Conservation (phyloP, 345 rosid genomes). For the Rhizophora mangle region DNA sequence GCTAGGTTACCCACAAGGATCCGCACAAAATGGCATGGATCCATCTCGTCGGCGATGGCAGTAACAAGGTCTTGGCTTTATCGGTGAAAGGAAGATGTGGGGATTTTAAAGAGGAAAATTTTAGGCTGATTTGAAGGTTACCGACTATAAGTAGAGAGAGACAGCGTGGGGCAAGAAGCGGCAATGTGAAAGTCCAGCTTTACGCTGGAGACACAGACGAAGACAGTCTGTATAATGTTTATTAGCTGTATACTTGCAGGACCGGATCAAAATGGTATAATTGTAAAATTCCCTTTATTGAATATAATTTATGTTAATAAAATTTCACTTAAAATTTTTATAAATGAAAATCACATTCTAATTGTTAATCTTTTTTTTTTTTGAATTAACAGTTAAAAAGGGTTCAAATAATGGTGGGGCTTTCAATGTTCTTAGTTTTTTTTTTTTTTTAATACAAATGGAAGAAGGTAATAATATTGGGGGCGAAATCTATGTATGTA, state of each 20-base stretch:
- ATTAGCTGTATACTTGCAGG: conserved; percentile 35
- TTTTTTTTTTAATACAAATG: no score
- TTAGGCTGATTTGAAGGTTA: neutral
- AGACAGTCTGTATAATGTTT: conserved; percentile 60
- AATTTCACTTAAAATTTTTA: no score
- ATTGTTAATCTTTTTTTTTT: no score
- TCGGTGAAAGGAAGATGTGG: no score
- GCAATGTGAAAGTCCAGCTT: neutral
- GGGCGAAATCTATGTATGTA: no score
- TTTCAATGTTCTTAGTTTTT: no score
- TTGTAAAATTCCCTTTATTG: neutral
- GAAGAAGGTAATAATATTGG: no score
- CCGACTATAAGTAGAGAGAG: neutral
- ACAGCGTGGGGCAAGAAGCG: neutral
- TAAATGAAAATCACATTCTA: neutral
- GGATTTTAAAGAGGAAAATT: neutral
- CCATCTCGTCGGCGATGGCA: conserved; percentile 40
- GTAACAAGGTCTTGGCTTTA: neutral
- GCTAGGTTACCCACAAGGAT: conserved; percentile 75
- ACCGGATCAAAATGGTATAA: neutral
- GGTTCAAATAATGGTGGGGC: no score
- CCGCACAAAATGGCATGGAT: conserved; percentile 93
- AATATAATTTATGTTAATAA: no score
- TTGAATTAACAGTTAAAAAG: no score
- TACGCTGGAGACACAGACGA: neutral